Base-by-base conservation (phyloP, 352 stramenopile species). In the Phytophthora agathidicida region DNA sequence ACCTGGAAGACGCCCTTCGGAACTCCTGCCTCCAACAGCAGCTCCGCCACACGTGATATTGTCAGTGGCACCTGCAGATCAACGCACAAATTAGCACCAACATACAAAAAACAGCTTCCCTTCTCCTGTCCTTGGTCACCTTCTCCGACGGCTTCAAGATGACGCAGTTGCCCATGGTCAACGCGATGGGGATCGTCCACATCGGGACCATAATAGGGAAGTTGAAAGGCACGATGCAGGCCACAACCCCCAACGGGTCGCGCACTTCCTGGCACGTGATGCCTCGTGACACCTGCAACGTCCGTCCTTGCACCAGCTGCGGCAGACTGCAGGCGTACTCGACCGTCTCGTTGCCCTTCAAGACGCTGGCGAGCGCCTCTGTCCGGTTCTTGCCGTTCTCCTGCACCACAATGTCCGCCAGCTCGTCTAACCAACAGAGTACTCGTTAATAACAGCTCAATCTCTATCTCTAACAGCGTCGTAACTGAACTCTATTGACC, bases 71-170 rank as follows among this genome's bases (percentile, higher is more conserved):
- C 83, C 77, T 88, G 24, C 5, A 42, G 32, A 20, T 14, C 11
- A 46, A 39, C 7, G 5, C 26, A 42, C 16, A 38, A 41, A 13
- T 22, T 8, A 49, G 36, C 11, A n/a, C 43, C 14, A 27, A 50
- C 19, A 45, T 3, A 31, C 35, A 22, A 14, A 37, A 20, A 7
- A 41, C 27, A 39, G 20, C 3, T 27, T 33, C 17, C 17, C 17
- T n/a, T n/a, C 9, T 7, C 20, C n/a, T n/a, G n/a, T n/a, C n/a
- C n/a, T n/a, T n/a, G n/a, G n/a, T 23, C 50, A 97, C 93, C 73
- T 99, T 99, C 68, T 99, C 97, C 8, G 86, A 98, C 2, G 97
- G 97, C 73, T 99, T 99, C 36, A 99, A 66, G 49, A 99, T 96
- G 33, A 99, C 86, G 54, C 88, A 98, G 76, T 99, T 99, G 27